phyloP scores from a whole-genome alignment of 1,284 basidiomycete species.

The Naganishia cerealis region DNA sequence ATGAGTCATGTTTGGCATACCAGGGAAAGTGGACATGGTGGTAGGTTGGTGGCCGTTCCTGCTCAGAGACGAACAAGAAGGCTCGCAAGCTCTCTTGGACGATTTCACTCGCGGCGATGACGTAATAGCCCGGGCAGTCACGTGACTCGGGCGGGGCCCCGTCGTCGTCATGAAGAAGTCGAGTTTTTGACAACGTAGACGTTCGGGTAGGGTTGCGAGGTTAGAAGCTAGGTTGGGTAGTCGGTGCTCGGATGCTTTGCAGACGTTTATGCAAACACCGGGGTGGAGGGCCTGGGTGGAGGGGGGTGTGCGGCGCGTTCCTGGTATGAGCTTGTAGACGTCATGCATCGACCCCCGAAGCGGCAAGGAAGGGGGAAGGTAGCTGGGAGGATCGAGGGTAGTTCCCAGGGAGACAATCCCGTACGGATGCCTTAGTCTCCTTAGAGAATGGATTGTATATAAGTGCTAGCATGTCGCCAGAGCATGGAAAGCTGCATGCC shows the following conservation, averaged over 20 bases:
- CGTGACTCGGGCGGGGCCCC: neutral
- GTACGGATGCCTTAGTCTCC: too few relatives aligned
- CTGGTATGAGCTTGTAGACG: neutral
- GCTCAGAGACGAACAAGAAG: too few relatives aligned
- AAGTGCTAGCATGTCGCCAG: neutral
- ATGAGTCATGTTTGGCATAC: constrained; percentile 17
- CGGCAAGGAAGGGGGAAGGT: neutral
- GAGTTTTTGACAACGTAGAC: neutral
- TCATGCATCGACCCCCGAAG: neutral
- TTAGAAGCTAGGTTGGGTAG: neutral
- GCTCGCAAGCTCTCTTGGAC: neutral
- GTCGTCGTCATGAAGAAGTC: neutral
- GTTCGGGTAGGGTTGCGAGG: neutral
- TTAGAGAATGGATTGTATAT: neutral
- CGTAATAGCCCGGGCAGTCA: neutral
- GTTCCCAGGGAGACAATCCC: too few relatives aligned
- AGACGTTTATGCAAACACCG: constrained; percentile 3
- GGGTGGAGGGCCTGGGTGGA: neutral
- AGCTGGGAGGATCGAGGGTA: neutral
- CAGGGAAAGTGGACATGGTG: constrained; percentile 14
- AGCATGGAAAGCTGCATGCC: neutral
- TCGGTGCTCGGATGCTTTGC: neutral
- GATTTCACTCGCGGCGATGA: neutral
- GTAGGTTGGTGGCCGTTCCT: neutral
- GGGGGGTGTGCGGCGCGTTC: neutral